A percentile compares a stretch with the other conserved stretches of the same genome.
These are phyloP conservation scores for Hylodesmum podocarpum DNA, from an alignment of 306 rosid species.

Conservation along the genomic window DNA sequence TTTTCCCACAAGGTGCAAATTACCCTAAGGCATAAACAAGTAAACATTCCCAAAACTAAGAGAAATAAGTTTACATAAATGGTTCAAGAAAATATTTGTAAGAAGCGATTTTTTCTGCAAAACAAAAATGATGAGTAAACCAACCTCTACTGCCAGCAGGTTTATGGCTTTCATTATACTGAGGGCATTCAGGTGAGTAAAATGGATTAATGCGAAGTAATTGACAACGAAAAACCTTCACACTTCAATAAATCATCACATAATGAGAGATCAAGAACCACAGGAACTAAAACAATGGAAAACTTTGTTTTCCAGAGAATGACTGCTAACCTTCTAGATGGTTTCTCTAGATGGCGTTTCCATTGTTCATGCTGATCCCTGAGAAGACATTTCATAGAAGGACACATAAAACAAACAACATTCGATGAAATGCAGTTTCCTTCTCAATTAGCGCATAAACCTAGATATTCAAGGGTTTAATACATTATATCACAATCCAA, in stretches of 20 bases:
- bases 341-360: slow-evolving; percentile 56
- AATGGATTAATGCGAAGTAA: slow-evolving; percentile 67
- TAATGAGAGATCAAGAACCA: slow-evolving; percentile 28
- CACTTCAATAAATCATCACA: slow-evolving; percentile 51
- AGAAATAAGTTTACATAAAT: neutral
- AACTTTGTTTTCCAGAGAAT: neutral
- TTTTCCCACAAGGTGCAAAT: neutral
- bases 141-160: slow-evolving; percentile 62
- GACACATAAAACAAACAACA: slow-evolving; percentile 76
- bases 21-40: neutral
- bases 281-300: neutral
- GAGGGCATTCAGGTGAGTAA: slow-evolving; percentile 62
- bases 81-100: neutral
- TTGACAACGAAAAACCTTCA: slow-evolving; percentile 87
- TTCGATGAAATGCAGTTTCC: slow-evolving; percentile 76
- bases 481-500: slow-evolving; percentile 17
- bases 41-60: neutral
- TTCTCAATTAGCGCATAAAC: slow-evolving; percentile 71
- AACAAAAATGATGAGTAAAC: neutral
- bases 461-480: slow-evolving; percentile 37
- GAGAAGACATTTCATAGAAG: slow-evolving; percentile 79
- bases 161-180: slow-evolving; percentile 47
- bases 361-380: slow-evolving; percentile 85
- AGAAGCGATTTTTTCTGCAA: neutral
- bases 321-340: slow-evolving; percentile 60